A percentile compares a stretch with the other conserved stretches of the same genome.
Evolutionary conservation across 1,139 yeast species (phyloP).

Genomic region (Nakaseomyces uthaithaninus): DNA sequence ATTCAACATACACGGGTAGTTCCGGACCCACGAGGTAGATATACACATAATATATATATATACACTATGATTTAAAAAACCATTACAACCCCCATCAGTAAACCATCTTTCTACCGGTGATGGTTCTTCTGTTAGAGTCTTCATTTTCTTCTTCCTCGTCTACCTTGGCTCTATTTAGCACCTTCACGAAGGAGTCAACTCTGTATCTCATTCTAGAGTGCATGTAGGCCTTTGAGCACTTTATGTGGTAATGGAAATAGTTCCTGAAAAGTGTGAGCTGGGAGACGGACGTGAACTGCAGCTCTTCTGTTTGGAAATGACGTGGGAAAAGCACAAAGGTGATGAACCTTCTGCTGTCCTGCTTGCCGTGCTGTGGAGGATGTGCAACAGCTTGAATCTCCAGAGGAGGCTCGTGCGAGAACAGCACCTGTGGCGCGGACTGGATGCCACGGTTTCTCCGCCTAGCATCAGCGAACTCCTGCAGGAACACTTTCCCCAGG

Average conservation of each 20-base stretch:
- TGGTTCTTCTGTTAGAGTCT: slow-evolving; percentile 27
- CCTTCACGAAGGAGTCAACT: slow-evolving; percentile 87
- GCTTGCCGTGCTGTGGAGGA: slow-evolving; percentile 28
- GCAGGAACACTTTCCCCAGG: slow-evolving; percentile 90
- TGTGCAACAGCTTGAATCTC: slow-evolving; percentile 37
- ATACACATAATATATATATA: no score
- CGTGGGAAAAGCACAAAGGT: slow-evolving; percentile 65
- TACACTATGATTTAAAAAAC: neutral
- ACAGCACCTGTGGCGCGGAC: slow-evolving; percentile 96
- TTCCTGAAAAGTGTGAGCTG: slow-evolving; percentile 87
- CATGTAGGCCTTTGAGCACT: slow-evolving; percentile 96
- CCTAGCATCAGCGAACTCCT: slow-evolving; percentile 96
- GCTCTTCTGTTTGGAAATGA: slow-evolving; percentile 38
- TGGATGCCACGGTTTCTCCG: slow-evolving; percentile 89
- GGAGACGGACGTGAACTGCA: slow-evolving; percentile 62
- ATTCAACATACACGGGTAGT: no score
- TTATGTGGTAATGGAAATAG: slow-evolving; percentile 96
- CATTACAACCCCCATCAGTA: slow-evolving; percentile 16
- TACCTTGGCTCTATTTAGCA: slow-evolving; percentile 93
- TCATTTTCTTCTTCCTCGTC: slow-evolving; percentile 60
- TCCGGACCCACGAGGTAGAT: no score
- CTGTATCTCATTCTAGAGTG: slow-evolving; percentile 97
- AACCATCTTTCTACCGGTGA: slow-evolving; percentile 32
- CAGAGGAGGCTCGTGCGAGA: slow-evolving; percentile 89
- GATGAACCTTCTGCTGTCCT: slow-evolving; percentile 60